Evolutionary conservation across 352 stramenopile genomes (phyloP).

Genomic region (Phytophthora pluvialis): DNA sequence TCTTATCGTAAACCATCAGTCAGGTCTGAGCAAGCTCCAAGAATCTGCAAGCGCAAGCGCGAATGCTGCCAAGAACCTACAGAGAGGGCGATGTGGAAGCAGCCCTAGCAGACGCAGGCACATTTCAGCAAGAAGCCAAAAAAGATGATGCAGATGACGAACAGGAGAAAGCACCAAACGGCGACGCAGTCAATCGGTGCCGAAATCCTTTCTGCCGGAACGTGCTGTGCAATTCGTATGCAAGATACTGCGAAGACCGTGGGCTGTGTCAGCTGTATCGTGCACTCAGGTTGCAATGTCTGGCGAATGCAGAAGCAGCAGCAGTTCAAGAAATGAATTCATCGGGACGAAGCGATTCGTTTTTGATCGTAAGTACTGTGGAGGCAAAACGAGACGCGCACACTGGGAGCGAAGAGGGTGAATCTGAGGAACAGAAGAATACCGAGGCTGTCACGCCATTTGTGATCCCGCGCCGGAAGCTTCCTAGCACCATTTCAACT

Average conservation of each 20-base stretch:
- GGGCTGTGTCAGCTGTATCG: conserved; percentile 57
- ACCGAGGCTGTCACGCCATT: conserved; percentile 11
- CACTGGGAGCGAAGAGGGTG: neutral
- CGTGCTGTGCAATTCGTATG: conserved; percentile 34
- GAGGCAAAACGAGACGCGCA: neutral
- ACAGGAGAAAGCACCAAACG: neutral
- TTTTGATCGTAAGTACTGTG: neutral
- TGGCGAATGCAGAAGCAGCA: conserved; percentile 21
- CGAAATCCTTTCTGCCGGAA: conserved; percentile 55
- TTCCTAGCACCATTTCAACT: neutral
- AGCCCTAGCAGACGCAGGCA: conserved; percentile 15
- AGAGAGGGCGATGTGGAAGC: conserved; percentile 7
- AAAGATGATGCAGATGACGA: neutral
- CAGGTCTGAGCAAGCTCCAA: neutral
- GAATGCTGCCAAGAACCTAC: conserved; percentile 7
- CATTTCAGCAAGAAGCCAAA: conserved; percentile 2
- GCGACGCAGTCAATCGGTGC: conserved; percentile 19
- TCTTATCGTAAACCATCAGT: conserved; percentile 11
- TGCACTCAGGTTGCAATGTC: conserved; percentile 47
- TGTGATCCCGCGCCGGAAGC: conserved; percentile 47
- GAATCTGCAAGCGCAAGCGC: neutral
- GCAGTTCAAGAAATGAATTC: neutral
- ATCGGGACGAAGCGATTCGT: conserved; percentile 1
- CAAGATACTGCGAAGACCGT: conserved; percentile 48
- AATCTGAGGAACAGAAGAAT: conserved; percentile 5